Evolutionary conservation across 768 basidiomycete species (phyloP).

Genomic region (Lactifluus rugatus): DNA sequence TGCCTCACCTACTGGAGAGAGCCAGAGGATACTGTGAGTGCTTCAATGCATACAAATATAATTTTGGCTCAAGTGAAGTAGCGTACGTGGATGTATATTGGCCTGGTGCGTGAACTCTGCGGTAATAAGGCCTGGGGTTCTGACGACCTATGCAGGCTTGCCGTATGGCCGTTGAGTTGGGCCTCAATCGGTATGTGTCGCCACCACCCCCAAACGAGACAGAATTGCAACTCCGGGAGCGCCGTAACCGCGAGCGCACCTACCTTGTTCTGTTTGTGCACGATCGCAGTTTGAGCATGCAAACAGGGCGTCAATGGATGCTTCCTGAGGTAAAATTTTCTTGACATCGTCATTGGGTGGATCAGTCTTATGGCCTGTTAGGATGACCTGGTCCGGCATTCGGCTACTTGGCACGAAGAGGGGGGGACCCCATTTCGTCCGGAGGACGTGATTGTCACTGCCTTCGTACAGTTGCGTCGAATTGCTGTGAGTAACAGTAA

Average conservation of each 20-base stretch:
- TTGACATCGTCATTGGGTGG: not conserved
- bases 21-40: conserved; percentile 67
- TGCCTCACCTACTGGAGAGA: conserved; percentile 88
- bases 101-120: conserved; percentile 47
- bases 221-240: conserved; percentile 57
- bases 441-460: conserved; percentile 73
- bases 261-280: conserved; percentile 82
- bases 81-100: conserved; percentile 84
- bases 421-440: conserved; percentile 46
- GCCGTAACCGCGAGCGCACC: conserved; percentile 77
- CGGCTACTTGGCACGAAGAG: conserved; percentile 60
- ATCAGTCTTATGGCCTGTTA: conserved; percentile 20
- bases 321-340: conserved; percentile 47
- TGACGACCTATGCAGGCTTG: conserved; percentile 44
- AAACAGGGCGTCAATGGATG: conserved; percentile 85
- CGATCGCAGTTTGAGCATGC: conserved; percentile 77
- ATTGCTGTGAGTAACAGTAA: conserved; percentile 50
- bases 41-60: conserved; percentile 12
- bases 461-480: conserved; percentile 67
- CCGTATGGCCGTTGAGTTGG: conserved; percentile 80
- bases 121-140: not conserved
- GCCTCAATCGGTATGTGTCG: conserved; percentile 59
- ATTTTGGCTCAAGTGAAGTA: conserved; percentile 24
- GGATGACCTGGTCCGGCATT: conserved; percentile 66
- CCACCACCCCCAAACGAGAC: conserved; percentile 50